Conservation (phyloP, 169 alveolate genomes). For the Condylostoma magnum region DNA sequence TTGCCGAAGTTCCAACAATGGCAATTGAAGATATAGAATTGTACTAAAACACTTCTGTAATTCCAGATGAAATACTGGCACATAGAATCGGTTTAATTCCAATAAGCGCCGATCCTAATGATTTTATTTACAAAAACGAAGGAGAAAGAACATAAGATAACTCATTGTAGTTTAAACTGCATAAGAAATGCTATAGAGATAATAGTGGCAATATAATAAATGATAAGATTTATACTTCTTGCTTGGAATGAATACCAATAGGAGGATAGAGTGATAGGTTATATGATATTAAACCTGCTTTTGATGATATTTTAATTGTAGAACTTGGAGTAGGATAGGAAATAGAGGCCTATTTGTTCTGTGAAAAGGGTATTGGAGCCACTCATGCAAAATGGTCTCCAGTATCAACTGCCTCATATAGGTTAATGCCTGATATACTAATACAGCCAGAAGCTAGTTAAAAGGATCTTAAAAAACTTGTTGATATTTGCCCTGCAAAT, state of each 20-base stretch:
- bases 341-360: slow-evolving; percentile 89
- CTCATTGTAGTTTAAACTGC: slow-evolving; percentile 80
- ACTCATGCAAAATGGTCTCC: slow-evolving; percentile 99
- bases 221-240: slow-evolving; percentile 86
- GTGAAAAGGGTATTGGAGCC: slow-evolving; percentile 97
- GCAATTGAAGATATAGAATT: slow-evolving; percentile 95
- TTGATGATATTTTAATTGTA: slow-evolving; percentile 93
- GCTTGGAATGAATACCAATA: slow-evolving; percentile 92
- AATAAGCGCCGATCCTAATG: slow-evolving; percentile 91
- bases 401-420: slow-evolving; percentile 97
- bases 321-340: slow-evolving; percentile 97
- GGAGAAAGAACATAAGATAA: slow-evolving; percentile 80
- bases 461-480: slow-evolving; percentile 89
- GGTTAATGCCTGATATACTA: slow-evolving; percentile 87
- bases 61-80: slow-evolving; percentile 98
- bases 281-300: slow-evolving; percentile 91
- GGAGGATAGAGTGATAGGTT: slow-evolving; percentile 86
- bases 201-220: neutral
- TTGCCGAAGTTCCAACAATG: slow-evolving; percentile 95
- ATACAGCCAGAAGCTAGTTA: slow-evolving; percentile 70
- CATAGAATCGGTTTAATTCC: slow-evolving; percentile 98
- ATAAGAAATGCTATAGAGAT: slow-evolving; percentile 76
- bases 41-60: slow-evolving; percentile 92
- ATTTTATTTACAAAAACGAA: slow-evolving; percentile 77
- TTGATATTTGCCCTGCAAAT: slow-evolving; percentile 91